Evolutionary conservation across 768 basidiomycete genomes (phyloP).

Genomic region (Suillus spraguei): DNA sequence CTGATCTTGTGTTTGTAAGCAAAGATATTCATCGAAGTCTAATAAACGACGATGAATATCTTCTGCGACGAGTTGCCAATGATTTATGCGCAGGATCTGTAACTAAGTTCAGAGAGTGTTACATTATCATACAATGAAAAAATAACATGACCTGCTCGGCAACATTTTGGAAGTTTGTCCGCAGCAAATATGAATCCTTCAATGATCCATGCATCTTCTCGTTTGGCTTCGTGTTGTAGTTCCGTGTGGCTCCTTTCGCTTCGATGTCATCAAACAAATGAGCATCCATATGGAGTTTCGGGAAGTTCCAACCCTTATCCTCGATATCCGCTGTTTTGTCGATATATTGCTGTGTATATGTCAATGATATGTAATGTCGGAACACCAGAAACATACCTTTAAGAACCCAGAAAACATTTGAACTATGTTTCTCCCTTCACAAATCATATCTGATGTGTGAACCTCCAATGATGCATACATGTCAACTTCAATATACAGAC

Average conservation of each 20-base stretch:
- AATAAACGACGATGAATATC: neutral
- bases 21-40: neutral
- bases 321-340: neutral
- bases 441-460: slow-evolving; percentile 33
- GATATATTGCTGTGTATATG: slow-evolving; percentile 10
- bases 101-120: neutral
- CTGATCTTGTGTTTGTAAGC: neutral
- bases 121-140: neutral
- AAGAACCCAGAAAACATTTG: slow-evolving; percentile 20
- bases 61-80: neutral
- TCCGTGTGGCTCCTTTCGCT: slow-evolving; percentile 32
- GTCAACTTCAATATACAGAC: slow-evolving; percentile 34
- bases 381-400: slow-evolving; percentile 19
- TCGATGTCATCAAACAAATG: slow-evolving; percentile 37
- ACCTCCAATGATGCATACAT: slow-evolving; percentile 33
- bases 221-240: slow-evolving; percentile 36
- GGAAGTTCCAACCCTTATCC: slow-evolving; percentile 34
- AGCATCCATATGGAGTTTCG: slow-evolving; percentile 32
- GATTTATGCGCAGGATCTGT: neutral
- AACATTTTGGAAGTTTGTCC: slow-evolving; percentile 38
- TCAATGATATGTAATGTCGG: neutral
- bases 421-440: slow-evolving; percentile 21
- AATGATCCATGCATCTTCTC: slow-evolving; percentile 32
- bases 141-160: slow-evolving; percentile 30
- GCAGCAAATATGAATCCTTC: slow-evolving; percentile 26